Evolutionary conservation across 2,329 filamentous ascomycete species (phyloP), one percentile per base, ranked within the genome.

Genomic region (Ceratocystis cacaofunesta): DNA sequence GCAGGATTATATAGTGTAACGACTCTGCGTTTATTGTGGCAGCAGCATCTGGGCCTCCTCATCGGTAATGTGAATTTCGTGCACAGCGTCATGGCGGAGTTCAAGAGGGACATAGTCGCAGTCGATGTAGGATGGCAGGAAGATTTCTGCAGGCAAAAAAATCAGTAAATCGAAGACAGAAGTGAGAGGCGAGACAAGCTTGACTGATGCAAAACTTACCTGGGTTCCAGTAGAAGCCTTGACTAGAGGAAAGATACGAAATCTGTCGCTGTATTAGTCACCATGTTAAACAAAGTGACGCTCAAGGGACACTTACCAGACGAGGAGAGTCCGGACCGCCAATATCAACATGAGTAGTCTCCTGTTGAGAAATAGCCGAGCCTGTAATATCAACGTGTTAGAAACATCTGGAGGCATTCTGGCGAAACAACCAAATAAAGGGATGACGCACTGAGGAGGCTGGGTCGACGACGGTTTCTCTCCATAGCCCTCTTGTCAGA

Each of bases 151-250:
- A 65, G 19, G 1, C 2, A 17, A 50, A 12, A 19, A 10, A 28
- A 52, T 66, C 65, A 67, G 61, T 52, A 32, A 46, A 30, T 62
- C 3, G 41, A 44, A 28, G 4, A 63, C 22, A 57, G 5, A 19
- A 43, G 17, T 6, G 19, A 30, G 19, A 15, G 48, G 48, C 3
- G 5, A 22, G 48, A 15, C 57, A 25, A 3, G 8, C 28, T 22
- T 25, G 5, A 3, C 30, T 7, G 30, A 32, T 58, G 15, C 15
- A 22, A 36, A 28, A 70, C 75, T 63, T 76, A 87, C 85, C 85
- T 74, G 88, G 88, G 74, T 92, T 92, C 88, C 88, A 92, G 68
- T 86, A 84, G 72, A 90, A 92, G 66, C 88, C 88, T 75, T 92
- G 88, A 71, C 85, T 88, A 5, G 86, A 87, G 68, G 88, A 86